Evolutionary conservation across 2,329 filamentous ascomycete genomes (phyloP).

Genomic region (Trichoderma citrinoviride): DNA sequence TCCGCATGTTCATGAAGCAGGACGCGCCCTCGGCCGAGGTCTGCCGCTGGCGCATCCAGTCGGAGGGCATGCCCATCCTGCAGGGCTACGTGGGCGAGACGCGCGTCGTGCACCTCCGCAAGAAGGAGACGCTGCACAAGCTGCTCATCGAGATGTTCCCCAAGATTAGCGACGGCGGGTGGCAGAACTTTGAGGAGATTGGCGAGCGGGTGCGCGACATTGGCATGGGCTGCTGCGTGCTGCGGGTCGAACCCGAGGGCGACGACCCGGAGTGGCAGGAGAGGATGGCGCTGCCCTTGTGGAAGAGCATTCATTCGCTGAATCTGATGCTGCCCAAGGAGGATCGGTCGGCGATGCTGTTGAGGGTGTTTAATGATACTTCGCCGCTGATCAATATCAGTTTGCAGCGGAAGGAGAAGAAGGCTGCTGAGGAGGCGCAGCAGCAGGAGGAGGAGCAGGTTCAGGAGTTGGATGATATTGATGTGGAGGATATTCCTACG

Average conservation of each 20-base stretch:
- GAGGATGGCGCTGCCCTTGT: slow-evolving; percentile 84
- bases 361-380: slow-evolving; percentile 87
- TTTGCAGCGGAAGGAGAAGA: slow-evolving; percentile 46
- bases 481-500: slow-evolving; percentile 40
- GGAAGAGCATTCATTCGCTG: slow-evolving; percentile 86
- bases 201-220: slow-evolving; percentile 77
- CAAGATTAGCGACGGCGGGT: slow-evolving; percentile 72
- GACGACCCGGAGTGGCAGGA: slow-evolving; percentile 62
- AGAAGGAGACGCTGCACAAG: slow-evolving; percentile 75
- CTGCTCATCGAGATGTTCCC: slow-evolving; percentile 97
- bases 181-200: slow-evolving; percentile 79
- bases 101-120: slow-evolving; percentile 70
- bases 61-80: slow-evolving; percentile 86
- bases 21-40: slow-evolving; percentile 83
- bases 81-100: slow-evolving; percentile 83
- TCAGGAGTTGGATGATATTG: slow-evolving; percentile 31
- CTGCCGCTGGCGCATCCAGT: slow-evolving; percentile 93
- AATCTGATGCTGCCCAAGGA: slow-evolving; percentile 99
- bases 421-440: slow-evolving; percentile 31
- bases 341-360: slow-evolving; percentile 85
- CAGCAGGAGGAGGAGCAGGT: slow-evolving; percentile 28
- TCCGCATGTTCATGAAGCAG: slow-evolving; percentile 99
- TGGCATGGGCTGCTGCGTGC: slow-evolving; percentile 86
- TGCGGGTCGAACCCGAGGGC: slow-evolving; percentile 75
- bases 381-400: slow-evolving; percentile 75